phyloP scores from a whole-genome alignment of 2,329 filamentous ascomycete species.

The Claviceps digitariae region DNA sequence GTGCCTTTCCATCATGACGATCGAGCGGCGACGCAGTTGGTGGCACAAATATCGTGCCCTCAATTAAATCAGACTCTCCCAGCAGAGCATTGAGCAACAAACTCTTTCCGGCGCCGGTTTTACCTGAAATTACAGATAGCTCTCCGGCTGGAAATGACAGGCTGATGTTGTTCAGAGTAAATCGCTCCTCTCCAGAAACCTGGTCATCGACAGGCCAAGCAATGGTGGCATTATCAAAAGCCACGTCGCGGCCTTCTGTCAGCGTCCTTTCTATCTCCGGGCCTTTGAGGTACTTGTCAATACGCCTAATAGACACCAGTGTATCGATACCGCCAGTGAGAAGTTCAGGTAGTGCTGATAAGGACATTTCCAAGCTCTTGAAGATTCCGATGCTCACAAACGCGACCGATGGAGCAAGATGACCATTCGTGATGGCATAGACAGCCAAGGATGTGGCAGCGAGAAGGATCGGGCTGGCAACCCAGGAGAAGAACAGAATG shows the following conservation, averaged over 20 bases:
- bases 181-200: constrained; percentile 43
- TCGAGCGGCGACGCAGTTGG: constrained; percentile 34
- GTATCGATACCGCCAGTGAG: constrained; percentile 59
- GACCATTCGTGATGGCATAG: constrained; percentile 51
- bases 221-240: constrained; percentile 54
- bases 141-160: constrained; percentile 54
- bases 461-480: constrained; percentile 59
- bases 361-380: constrained; percentile 55
- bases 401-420: constrained; percentile 56
- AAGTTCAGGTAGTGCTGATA: constrained; percentile 60
- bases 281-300: constrained; percentile 56
- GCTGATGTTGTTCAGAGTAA: constrained; percentile 50
- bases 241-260: constrained; percentile 42
- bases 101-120: constrained; percentile 68
- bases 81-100: constrained; percentile 60
- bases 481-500: constrained; percentile 53
- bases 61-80: constrained; percentile 58
- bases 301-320: constrained; percentile 56
- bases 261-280: constrained; percentile 47
- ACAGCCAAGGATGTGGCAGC: constrained; percentile 57
- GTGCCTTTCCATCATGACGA: constrained; percentile 49
- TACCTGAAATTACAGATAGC: constrained; percentile 61
- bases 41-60: constrained; percentile 46
- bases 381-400: constrained; percentile 70
- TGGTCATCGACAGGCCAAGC: constrained; percentile 60